Percentiles rank a stretch among this genome's conserved stretches.
Evolutionary conservation across 495 filamentous ascomycete genomes (phyloP).

Genomic region (Penicillium argentinense): DNA sequence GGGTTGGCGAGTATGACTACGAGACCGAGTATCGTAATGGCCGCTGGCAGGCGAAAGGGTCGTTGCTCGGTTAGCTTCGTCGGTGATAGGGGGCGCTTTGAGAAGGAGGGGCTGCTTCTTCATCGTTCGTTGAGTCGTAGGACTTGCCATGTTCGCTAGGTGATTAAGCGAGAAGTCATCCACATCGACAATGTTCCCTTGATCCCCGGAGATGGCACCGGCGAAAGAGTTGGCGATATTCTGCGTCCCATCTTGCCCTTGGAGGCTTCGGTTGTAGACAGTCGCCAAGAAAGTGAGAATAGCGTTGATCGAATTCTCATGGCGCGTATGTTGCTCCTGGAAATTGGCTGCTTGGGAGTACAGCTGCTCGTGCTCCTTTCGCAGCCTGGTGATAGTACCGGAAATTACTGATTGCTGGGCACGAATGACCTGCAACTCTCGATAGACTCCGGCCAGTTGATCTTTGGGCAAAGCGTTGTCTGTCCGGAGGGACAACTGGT

Average conservation of each 20-base stretch:
- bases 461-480: slow-evolving; percentile 62
- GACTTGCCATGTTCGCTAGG: slow-evolving; percentile 39
- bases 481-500: slow-evolving; percentile 44
- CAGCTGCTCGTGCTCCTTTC: slow-evolving; percentile 82
- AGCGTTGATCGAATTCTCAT: slow-evolving; percentile 97
- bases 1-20: slow-evolving; percentile 36
- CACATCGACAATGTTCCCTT: slow-evolving; percentile 71
- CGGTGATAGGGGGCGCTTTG: slow-evolving; percentile 45
- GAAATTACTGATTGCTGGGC: slow-evolving; percentile 83
- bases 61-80: slow-evolving; percentile 33
- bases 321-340: slow-evolving; percentile 87
- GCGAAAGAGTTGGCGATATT: slow-evolving; percentile 72
- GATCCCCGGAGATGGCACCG: slow-evolving; percentile 64
- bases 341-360: slow-evolving; percentile 89
- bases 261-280: slow-evolving; percentile 81
- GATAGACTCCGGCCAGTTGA: slow-evolving; percentile 73
- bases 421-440: slow-evolving; percentile 77
- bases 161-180: slow-evolving; percentile 52
- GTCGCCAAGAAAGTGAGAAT: slow-evolving; percentile 96
- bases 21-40: slow-evolving; percentile 33
- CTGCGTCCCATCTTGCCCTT: slow-evolving; percentile 59
- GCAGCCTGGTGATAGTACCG: slow-evolving; percentile 70
- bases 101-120: slow-evolving; percentile 53
- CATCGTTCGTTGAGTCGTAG: slow-evolving; percentile 38
- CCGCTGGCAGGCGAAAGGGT: slow-evolving; percentile 41